These are phyloP conservation scores for Lagerstroemia speciosa DNA, from an alignment of 345 rosid species.

Conservation along the genomic window DNA sequence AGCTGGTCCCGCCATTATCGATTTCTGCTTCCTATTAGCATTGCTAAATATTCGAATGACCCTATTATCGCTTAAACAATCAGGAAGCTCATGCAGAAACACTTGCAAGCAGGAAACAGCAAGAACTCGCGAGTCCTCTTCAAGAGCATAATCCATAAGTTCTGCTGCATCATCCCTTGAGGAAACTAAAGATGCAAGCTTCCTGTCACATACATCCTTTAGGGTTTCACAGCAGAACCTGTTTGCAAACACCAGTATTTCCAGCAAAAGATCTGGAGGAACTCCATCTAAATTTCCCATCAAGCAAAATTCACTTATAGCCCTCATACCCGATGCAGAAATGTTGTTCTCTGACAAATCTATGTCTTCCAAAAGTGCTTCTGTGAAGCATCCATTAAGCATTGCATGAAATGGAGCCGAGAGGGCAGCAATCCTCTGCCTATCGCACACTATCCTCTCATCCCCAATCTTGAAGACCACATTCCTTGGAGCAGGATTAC, in stretches of 20 bases:
- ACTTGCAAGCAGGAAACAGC: constrained; percentile 86
- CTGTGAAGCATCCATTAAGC: constrained; percentile 90
- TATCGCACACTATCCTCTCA: constrained; percentile 67
- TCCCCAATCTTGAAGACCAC: constrained; percentile 66
- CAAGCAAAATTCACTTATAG: constrained; percentile 57
- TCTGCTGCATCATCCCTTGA: constrained; percentile 75
- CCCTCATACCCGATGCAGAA: constrained; percentile 59
- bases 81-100: constrained; percentile 67
- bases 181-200: constrained; percentile 58
- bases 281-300: constrained; percentile 48
- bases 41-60: constrained; percentile 55
- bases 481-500: constrained; percentile 20
- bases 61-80: constrained; percentile 60
- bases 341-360: constrained; percentile 84
- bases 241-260: constrained; percentile 77
- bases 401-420: constrained; percentile 84
- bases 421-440: constrained; percentile 71
- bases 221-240: constrained; percentile 88
- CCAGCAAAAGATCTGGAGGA: constrained; percentile 55
- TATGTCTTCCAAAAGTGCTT: constrained; percentile 62
- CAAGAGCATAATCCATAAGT: constrained; percentile 83
- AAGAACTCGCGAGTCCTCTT: constrained; percentile 66
- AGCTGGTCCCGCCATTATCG: constrained; percentile 72
- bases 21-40: constrained; percentile 44
- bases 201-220: constrained; percentile 80